phyloP scores from a whole-genome alignment of 306 rosid genomes.

The Dalbergia cochinchinensis region DNA sequence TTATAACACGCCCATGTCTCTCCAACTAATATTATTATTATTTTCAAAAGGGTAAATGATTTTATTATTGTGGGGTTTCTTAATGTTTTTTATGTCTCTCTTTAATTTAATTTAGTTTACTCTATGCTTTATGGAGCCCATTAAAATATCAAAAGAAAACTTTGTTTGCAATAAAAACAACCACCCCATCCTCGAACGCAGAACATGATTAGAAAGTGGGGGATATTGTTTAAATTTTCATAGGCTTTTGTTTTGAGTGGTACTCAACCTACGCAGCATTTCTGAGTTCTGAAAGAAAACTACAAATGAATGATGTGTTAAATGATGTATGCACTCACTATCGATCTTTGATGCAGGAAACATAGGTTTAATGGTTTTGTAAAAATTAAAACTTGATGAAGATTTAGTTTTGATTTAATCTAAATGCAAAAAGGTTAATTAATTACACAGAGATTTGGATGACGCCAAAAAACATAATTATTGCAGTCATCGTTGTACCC shows the following conservation, averaged over 20 bases:
- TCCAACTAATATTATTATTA: conserved; percentile 43
- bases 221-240: background rate
- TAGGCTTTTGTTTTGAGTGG: conserved; percentile 17
- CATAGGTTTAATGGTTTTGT: background rate
- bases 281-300: background rate
- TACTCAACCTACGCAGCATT: conserved; percentile 21
- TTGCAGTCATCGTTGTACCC: background rate
- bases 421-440: background rate
- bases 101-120: conserved; percentile 3
- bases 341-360: background rate
- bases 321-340: conserved; percentile 15
- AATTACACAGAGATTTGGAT: background rate
- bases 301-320: conserved; percentile 3
- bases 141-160: conserved; percentile 15
- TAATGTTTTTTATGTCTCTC: background rate
- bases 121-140: conserved; percentile 23
- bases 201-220: conserved; percentile 29
- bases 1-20: conserved; percentile 49
- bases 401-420: background rate
- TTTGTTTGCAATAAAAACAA: conserved; percentile 33
- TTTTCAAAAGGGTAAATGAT: conserved; percentile 2
- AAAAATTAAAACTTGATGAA: no score
- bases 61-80: conserved; percentile 1
- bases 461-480: background rate
- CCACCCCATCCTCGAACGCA: conserved; percentile 18